These are phyloP conservation scores for Amylostereum chailletii DNA, from an alignment of 1,284 basidiomycete species.

Conservation along the genomic window DNA sequence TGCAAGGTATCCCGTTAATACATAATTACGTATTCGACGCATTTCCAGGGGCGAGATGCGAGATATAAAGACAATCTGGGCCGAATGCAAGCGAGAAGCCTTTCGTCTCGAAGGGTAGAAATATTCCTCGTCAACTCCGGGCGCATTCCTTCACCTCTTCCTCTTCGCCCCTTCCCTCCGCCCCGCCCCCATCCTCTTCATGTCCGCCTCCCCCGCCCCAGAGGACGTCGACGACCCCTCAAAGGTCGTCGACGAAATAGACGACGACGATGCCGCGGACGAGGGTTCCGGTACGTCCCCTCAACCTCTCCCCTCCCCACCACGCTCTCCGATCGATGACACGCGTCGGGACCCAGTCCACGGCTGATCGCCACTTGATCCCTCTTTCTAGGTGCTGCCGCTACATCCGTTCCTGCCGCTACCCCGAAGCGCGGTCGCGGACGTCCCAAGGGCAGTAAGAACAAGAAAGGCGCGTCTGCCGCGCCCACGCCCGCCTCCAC, in stretches of 20 bases:
- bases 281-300: slow-evolving; percentile 26
- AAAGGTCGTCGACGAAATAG: slow-evolving; percentile 34
- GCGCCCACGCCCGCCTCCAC: slow-evolving; percentile 28
- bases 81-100: slow-evolving; percentile 13
- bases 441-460: slow-evolving; percentile 75
- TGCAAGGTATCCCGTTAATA: slow-evolving; percentile 7
- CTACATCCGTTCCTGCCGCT: slow-evolving; percentile 17
- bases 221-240: slow-evolving; percentile 28
- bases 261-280: slow-evolving; percentile 28
- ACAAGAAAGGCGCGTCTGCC: slow-evolving; percentile 51
- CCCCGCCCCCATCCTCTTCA: slow-evolving; percentile 28
- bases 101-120: no score
- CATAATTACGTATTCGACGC: slow-evolving; percentile 16
- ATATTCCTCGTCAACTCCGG: not conserved
- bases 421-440: slow-evolving; percentile 63
- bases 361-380: slow-evolving; percentile 16
- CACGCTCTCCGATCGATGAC: slow-evolving; percentile 17
- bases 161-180: slow-evolving; percentile 44
- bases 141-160: slow-evolving; percentile 15
- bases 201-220: slow-evolving; percentile 36
- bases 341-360: slow-evolving; percentile 10
- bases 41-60: slow-evolving; percentile 11
- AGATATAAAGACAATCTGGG: slow-evolving; percentile 12
- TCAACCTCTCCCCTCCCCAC: slow-evolving; percentile 16
- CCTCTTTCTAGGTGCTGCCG: slow-evolving; percentile 12